phyloP scores from a whole-genome alignment of 2,329 filamentous ascomycete species.

The Penicillium sp. region DNA sequence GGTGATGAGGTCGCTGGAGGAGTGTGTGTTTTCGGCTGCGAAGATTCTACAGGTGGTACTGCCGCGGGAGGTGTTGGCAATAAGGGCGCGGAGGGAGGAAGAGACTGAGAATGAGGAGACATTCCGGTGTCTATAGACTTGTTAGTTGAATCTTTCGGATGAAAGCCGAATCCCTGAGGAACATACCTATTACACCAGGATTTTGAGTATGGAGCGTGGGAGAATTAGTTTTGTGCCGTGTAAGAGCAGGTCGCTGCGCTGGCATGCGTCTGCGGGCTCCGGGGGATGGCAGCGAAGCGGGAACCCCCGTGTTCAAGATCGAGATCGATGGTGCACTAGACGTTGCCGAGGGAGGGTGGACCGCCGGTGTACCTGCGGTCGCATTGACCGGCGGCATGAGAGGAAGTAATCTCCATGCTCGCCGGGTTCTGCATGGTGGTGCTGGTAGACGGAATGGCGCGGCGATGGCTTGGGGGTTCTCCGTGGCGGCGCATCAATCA shows the following conservation, averaged over 20 bases:
- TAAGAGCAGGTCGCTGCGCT: constrained; percentile 53
- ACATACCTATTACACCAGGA: constrained; percentile 42
- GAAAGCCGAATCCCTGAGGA: neutral
- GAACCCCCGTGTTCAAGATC: constrained; percentile 73
- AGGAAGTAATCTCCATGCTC: constrained; percentile 80
- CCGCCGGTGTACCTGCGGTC: constrained; percentile 40
- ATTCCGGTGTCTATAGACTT: constrained; percentile 24
- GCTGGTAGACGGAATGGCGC: constrained; percentile 48
- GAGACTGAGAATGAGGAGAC: constrained; percentile 28
- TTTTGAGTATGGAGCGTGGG: constrained; percentile 62
- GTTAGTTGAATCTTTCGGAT: constrained; percentile 9
- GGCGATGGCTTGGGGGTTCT: constrained; percentile 80
- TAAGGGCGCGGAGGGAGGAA: constrained; percentile 26
- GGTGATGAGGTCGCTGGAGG: constrained; percentile 48
- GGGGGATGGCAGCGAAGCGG: constrained; percentile 77
- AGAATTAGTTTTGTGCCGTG: constrained; percentile 73
- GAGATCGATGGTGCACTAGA: constrained; percentile 64
- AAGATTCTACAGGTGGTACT: constrained; percentile 35
- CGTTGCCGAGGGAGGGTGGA: constrained; percentile 38
- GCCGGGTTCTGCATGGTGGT: constrained; percentile 58
- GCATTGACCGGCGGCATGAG: constrained; percentile 57
- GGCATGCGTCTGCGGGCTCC: constrained; percentile 60
- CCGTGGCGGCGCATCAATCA: constrained; percentile 79
- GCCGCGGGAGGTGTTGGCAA: constrained; percentile 34
- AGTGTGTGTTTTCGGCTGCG: constrained; percentile 35